These are phyloP conservation scores for Psilocybe cubensis DNA, from an alignment of 768 basidiomycete species.

Conservation along the genomic window DNA sequence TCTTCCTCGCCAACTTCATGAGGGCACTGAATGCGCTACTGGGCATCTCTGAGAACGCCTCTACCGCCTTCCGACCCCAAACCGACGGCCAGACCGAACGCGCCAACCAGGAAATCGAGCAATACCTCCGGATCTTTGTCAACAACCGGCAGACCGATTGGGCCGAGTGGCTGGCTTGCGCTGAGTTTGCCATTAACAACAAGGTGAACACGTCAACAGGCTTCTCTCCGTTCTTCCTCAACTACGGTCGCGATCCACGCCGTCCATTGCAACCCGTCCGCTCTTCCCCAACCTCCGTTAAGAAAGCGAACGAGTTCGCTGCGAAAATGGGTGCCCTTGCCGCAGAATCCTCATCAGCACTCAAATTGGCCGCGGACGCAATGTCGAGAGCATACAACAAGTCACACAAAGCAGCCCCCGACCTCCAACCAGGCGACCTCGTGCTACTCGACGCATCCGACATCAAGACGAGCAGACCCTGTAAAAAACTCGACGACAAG, in stretches of 20 bases:
- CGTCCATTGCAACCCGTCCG: background rate
- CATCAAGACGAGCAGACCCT: too few relatives aligned
- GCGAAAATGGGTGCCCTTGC: background rate
- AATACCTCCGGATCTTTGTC: constrained; percentile 30
- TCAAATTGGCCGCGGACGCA: background rate
- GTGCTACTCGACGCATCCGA: too few relatives aligned
- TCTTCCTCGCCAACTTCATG: constrained; percentile 36
- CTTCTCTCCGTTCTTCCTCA: too few relatives aligned
- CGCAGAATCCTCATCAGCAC: background rate
- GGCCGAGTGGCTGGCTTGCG: constrained; percentile 30
- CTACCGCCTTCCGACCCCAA: too few relatives aligned
- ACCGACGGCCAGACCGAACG: too few relatives aligned
- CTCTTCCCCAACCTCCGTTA: background rate
- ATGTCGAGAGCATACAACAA: background rate
- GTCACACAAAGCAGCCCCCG: background rate
- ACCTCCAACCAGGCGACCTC: background rate
- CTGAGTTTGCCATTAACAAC: constrained; percentile 38
- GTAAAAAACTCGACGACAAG: too few relatives aligned
- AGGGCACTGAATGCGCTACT: constrained; percentile 29
- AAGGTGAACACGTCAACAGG: constrained; percentile 27
- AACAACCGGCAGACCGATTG: too few relatives aligned
- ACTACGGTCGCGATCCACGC: constrained; percentile 22
- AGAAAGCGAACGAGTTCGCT: background rate
- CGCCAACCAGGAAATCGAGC: constrained; percentile 32
- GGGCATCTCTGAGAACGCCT: constrained; percentile 33